These are phyloP conservation scores for Colletotrichum falcatum DNA, from an alignment of 2,329 filamentous ascomycete species.

Conservation along the genomic window DNA sequence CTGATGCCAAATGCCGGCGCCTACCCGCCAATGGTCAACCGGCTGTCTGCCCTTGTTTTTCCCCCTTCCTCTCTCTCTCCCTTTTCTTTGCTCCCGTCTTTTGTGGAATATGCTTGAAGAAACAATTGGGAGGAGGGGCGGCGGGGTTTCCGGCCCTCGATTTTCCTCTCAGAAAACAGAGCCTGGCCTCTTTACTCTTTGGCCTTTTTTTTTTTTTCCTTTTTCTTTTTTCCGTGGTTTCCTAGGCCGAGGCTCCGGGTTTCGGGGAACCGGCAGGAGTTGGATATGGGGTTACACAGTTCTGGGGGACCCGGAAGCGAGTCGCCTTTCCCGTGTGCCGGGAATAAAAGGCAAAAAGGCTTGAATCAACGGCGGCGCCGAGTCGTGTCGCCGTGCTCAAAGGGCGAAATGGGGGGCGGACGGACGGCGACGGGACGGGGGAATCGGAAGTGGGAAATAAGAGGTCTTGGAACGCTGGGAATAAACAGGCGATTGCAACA, in stretches of 20 bases:
- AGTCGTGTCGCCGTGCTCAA: conserved; percentile 6
- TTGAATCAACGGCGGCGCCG: conserved; percentile 3
- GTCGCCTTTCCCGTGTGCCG: conserved; percentile 12
- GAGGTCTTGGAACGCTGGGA: conserved; percentile 36
- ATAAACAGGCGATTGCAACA: conserved; percentile 41
- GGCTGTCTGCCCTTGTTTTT: not conserved
- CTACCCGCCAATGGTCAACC: not conserved
- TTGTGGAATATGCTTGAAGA: not conserved
- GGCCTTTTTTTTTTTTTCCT: not conserved
- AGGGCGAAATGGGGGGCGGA: not conserved
- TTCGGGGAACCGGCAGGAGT: not conserved
- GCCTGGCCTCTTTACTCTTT: not conserved
- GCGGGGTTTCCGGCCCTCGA: not conserved
- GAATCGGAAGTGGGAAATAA: conserved; percentile 2
- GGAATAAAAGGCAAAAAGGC: conserved; percentile 24
- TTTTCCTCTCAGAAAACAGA: not conserved
- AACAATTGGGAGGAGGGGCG: too few relatives aligned
- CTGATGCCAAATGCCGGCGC: conserved; percentile 3
- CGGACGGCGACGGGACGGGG: not conserved
- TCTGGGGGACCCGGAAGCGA: not conserved
- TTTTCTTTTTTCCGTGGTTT: too few relatives aligned
- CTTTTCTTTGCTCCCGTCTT: not conserved
- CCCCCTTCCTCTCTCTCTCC: not conserved
- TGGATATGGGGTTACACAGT: not conserved
- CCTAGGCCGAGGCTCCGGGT: not conserved